Evolutionary conservation across 441 rosid genomes (phyloP).

Genomic region (Sinapis alba): DNA sequence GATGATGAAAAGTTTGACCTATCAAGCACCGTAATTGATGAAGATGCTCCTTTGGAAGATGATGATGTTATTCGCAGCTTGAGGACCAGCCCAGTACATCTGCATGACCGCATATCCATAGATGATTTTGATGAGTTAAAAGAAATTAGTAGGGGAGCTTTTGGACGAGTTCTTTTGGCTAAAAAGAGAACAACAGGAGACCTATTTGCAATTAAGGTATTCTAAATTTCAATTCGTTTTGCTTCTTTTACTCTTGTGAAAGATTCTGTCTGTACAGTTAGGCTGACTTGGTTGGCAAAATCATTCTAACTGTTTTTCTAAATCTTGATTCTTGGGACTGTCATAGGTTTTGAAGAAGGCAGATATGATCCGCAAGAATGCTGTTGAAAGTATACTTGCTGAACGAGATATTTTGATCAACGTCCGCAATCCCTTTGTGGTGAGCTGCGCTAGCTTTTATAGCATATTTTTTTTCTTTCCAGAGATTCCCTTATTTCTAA

Average conservation of each 20-base stretch:
- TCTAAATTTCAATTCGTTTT: slow-evolving; percentile 4
- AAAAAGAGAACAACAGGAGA: slow-evolving; percentile 95
- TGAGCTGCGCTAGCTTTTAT: slow-evolving; percentile 58
- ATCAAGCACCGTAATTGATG: slow-evolving; percentile 78
- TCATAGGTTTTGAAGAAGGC: slow-evolving; percentile 92
- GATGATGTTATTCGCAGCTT: slow-evolving; percentile 85
- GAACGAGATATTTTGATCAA: slow-evolving; percentile 97
- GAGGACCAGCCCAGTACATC: slow-evolving; percentile 81
- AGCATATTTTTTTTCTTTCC: slow-evolving; percentile 42
- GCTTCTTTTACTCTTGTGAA: slow-evolving; percentile 7
- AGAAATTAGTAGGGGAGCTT: slow-evolving; percentile 93
- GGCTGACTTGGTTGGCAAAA: slow-evolving; percentile 7
- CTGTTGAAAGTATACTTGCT: slow-evolving; percentile 94
- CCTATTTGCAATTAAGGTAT: slow-evolving; percentile 92
- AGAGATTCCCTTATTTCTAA: slow-evolving; percentile 40
- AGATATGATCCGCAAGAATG: slow-evolving; percentile 95
- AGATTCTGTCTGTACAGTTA: background rate
- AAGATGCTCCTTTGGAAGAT: slow-evolving; percentile 87
- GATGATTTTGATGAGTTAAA: slow-evolving; percentile 89
- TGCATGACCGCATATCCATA: slow-evolving; percentile 81
- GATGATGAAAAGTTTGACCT: slow-evolving; percentile 70
- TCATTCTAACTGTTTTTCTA: background rate
- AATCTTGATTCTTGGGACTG: slow-evolving; percentile 12
- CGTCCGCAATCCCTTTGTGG: slow-evolving; percentile 98
- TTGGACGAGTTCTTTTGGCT: slow-evolving; percentile 89